These are phyloP conservation scores for Paracoccidioides brasiliensis DNA, from an alignment of 2,329 filamentous ascomycete genomes.

Conservation along the genomic window DNA sequence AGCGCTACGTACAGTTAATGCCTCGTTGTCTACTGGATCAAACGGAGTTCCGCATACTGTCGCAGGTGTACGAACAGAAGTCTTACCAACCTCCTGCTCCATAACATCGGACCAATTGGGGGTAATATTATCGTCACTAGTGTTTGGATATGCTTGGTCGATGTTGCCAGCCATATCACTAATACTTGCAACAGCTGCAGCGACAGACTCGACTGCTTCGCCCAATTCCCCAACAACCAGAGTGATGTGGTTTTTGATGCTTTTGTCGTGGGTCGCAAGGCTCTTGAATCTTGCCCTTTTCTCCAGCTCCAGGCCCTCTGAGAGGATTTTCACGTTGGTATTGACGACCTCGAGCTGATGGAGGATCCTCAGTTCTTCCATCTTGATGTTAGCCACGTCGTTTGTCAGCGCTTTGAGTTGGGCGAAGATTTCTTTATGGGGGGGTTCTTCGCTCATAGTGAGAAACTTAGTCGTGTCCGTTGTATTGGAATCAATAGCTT, in stretches of 20 bases:
- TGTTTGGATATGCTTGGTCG: background rate
- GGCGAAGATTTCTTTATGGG: background rate
- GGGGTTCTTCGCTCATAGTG: background rate
- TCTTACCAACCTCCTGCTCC: background rate
- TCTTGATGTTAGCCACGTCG: background rate
- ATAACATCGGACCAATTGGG: background rate
- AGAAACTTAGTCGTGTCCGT: too few relatives aligned
- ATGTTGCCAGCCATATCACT: background rate
- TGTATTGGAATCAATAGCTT: background rate
- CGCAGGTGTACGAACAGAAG: background rate
- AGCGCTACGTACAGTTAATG: background rate
- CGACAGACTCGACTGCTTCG: background rate
- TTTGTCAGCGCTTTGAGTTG: background rate
- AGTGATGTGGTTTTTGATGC: background rate
- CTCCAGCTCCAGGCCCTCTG: background rate
- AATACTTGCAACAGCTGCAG: background rate
- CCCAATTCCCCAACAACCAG: background rate
- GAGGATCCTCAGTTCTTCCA: background rate
- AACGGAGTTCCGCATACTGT: background rate
- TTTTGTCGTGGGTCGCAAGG: background rate
- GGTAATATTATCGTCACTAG: background rate
- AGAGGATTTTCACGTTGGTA: background rate
- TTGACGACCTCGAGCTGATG: background rate
- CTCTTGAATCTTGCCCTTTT: background rate
- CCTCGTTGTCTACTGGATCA: background rate